Conservation (phyloP, 23 red algal species). For the Agarophyton chilense region DNA sequence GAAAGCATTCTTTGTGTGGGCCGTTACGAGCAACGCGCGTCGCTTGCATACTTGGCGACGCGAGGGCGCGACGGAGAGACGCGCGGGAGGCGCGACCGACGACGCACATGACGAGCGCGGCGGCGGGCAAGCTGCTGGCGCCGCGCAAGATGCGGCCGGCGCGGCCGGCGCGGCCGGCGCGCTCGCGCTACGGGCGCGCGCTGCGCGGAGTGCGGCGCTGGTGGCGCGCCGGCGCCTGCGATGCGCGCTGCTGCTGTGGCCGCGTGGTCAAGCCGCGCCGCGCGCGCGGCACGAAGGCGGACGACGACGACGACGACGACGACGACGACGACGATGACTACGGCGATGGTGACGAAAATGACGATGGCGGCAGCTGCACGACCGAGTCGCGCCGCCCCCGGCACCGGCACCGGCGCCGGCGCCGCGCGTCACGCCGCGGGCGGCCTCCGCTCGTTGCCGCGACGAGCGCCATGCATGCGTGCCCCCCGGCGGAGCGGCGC, state of each 20-base stretch:
- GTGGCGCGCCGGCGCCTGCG: background rate
- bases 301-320: background rate
- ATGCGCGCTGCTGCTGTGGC: background rate
- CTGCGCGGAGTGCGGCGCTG: background rate
- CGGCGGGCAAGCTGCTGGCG: background rate
- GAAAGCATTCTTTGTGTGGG: background rate
- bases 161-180: background rate
- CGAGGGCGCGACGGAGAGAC: background rate
- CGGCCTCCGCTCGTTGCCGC: no score
- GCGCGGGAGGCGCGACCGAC: no score
- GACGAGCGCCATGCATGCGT: no score
- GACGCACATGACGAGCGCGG: no score
- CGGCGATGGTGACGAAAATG: no score
- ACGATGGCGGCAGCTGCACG: background rate
- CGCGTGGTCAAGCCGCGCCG: background rate
- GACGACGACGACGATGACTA: background rate
- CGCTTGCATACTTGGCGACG: no score
- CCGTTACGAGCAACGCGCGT: no score
- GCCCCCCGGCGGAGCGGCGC: no score
- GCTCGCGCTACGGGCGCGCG: slow-evolving; percentile 8
- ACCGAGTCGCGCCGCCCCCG: no score
- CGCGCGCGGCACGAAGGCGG: background rate
- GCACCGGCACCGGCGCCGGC: no score
- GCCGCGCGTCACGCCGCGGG: no score
- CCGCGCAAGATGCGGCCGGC: background rate